phyloP scores from a whole-genome alignment of 2,329 filamentous ascomycete species.

The Fusarium scirpi region DNA sequence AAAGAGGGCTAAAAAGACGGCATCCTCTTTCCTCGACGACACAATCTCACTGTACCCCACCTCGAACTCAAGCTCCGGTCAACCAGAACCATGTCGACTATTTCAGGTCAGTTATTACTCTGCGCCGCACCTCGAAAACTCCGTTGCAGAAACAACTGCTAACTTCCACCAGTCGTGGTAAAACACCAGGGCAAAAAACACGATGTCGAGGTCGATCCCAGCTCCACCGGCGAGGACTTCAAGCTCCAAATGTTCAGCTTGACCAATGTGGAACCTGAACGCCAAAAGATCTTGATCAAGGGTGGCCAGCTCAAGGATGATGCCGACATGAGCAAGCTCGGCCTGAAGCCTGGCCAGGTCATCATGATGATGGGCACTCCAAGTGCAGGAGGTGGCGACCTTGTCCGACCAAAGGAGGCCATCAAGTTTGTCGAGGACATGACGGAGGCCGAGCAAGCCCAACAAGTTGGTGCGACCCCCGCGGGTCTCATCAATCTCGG shows the following conservation, averaged over 20 bases:
- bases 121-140: background rate
- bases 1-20: background rate
- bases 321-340: constrained; percentile 83
- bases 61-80: constrained; percentile 26
- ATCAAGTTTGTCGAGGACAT: constrained; percentile 96
- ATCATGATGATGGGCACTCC: constrained; percentile 99
- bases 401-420: constrained; percentile 80
- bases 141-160: constrained; percentile 15
- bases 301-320: constrained; percentile 97
- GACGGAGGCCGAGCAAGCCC: constrained; percentile 91
- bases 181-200: constrained; percentile 97
- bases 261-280: constrained; percentile 94
- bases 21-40: background rate
- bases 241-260: constrained; percentile 96
- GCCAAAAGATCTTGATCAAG: constrained; percentile 96
- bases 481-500: constrained; percentile 92
- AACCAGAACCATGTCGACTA: constrained; percentile 62
- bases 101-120: constrained; percentile 61
- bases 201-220: constrained; percentile 89
- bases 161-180: constrained; percentile 75
- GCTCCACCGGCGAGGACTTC: constrained; percentile 88
- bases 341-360: constrained; percentile 84
- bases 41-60: constrained; percentile 1
- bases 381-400: constrained; percentile 69
- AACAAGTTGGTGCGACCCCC: constrained; percentile 84